Percentiles rank a stretch among this genome's conserved stretches.
phyloP scores from a whole-genome alignment of 768 basidiomycete species.

The Mycena vulgaris region DNA sequence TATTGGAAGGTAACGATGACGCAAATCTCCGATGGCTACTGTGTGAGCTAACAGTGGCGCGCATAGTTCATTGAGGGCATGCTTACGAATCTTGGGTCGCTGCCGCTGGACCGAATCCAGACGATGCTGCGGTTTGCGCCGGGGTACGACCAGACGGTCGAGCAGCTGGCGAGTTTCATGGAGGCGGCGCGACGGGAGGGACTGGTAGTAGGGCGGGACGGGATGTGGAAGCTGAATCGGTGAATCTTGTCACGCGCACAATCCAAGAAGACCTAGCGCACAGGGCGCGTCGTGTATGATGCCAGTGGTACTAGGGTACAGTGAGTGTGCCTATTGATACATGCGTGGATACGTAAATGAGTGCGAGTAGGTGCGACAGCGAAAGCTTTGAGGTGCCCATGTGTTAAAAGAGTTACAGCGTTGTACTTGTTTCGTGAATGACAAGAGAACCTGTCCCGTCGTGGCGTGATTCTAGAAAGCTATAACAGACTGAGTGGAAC shows the following conservation, averaged over 20 bases:
- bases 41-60: conserved; percentile 1
- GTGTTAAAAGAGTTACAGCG: conserved; percentile 52
- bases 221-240: conserved; percentile 72
- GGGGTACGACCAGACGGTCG: conserved; percentile 83
- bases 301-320: conserved; percentile 54
- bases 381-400: conserved; percentile 38
- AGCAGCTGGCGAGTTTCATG: conserved; percentile 86
- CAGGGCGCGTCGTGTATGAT: conserved; percentile 53
- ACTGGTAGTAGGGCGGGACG: conserved; percentile 77
- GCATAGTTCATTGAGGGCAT: conserved; percentile 89
- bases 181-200: conserved; percentile 87
- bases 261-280: conserved; percentile 40
- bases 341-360: conserved; percentile 52
- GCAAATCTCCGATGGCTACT: neutral
- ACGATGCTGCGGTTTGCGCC: conserved; percentile 89
- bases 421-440: conserved; percentile 67
- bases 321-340: conserved; percentile 42
- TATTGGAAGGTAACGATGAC: conserved; percentile 85
- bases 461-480: conserved; percentile 42
- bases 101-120: conserved; percentile 89
- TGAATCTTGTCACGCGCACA: conserved; percentile 7
- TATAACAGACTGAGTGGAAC: conserved; percentile 25
- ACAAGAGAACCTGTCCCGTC: conserved; percentile 57
- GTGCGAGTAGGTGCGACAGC: conserved; percentile 37
- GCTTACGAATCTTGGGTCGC: conserved; percentile 87